phyloP scores from a whole-genome alignment of 306 rosid genomes.

The Lithocarpus polystachyus region DNA sequence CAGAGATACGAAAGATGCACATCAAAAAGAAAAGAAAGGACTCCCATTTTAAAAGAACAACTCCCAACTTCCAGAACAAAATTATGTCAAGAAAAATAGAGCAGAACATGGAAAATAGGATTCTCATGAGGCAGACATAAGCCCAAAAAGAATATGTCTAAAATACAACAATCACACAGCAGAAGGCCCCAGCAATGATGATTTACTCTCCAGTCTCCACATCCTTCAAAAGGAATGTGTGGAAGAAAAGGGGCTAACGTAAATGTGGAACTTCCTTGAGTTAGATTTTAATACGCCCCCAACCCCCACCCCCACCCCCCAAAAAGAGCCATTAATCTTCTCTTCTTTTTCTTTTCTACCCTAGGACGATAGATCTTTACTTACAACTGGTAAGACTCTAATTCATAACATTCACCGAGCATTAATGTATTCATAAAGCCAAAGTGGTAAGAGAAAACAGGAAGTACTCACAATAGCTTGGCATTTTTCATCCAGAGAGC shows the following conservation, averaged over 20 bases:
- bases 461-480: slow-evolving; percentile 74
- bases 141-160: background rate
- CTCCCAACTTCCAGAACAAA: background rate
- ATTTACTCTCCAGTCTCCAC: background rate
- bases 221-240: background rate
- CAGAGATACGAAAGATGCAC: too few relatives aligned
- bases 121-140: background rate
- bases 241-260: background rate
- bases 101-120: background rate
- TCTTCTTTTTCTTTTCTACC: background rate
- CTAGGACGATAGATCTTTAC: background rate
- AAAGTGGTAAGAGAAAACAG: slow-evolving; percentile 6
- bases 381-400: background rate
- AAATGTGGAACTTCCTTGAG: background rate
- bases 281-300: background rate
- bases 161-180: background rate
- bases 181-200: background rate
- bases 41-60: background rate
- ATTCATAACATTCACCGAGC: background rate
- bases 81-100: background rate
- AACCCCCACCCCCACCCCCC: background rate
- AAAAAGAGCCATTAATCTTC: background rate
- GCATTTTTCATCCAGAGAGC: slow-evolving; percentile 99
- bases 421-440: background rate
- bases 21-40: too few relatives aligned